phyloP scores from a whole-genome alignment of 2,329 filamentous ascomycete genomes.

The Lecanosticta acicola region DNA sequence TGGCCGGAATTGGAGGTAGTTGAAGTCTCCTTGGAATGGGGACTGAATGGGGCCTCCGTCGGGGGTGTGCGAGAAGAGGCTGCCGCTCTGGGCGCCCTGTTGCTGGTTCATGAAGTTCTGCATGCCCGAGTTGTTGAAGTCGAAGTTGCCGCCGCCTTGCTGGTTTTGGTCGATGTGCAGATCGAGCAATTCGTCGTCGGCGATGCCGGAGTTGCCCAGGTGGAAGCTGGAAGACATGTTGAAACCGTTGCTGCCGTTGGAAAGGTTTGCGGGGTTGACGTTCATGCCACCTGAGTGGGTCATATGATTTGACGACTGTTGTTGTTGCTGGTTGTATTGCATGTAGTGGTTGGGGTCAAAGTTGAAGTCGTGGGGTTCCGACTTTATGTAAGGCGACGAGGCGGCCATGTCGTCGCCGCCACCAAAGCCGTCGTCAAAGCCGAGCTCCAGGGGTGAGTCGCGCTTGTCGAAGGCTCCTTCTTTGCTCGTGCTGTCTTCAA shows the following conservation, averaged over 20 bases:
- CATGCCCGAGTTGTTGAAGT: slow-evolving; percentile 46
- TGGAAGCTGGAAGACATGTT: slow-evolving; percentile 60
- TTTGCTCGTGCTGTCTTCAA: slow-evolving; percentile 27
- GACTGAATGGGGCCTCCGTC: slow-evolving; percentile 90
- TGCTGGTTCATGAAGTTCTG: slow-evolving; percentile 47
- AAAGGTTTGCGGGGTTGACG: slow-evolving; percentile 80
- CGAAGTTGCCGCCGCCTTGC: slow-evolving; percentile 29
- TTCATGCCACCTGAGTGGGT: slow-evolving; percentile 43
- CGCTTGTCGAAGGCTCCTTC: slow-evolving; percentile 24
- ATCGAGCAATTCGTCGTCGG: slow-evolving; percentile 83
- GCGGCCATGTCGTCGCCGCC: slow-evolving; percentile 44
- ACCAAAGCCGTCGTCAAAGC: slow-evolving; percentile 25
- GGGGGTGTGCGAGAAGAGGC: slow-evolving; percentile 80
- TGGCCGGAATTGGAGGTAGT: slow-evolving; percentile 68
- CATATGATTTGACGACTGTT: slow-evolving; percentile 21
- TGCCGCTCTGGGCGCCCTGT: slow-evolving; percentile 57
- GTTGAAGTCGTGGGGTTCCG: slow-evolving; percentile 55
- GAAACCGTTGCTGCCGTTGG: slow-evolving; percentile 50
- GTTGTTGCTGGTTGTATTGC: slow-evolving; percentile 24
- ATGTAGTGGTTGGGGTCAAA: slow-evolving; percentile 44
- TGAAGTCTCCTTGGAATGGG: slow-evolving; percentile 73
- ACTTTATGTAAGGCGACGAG: slow-evolving; percentile 60
- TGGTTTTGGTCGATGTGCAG: slow-evolving; percentile 43
- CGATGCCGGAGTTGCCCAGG: slow-evolving; percentile 70
- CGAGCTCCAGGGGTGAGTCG: slow-evolving; percentile 33